phyloP scores from a whole-genome alignment of 208 protist genomes.

The Entamoeba moshkovskii region DNA sequence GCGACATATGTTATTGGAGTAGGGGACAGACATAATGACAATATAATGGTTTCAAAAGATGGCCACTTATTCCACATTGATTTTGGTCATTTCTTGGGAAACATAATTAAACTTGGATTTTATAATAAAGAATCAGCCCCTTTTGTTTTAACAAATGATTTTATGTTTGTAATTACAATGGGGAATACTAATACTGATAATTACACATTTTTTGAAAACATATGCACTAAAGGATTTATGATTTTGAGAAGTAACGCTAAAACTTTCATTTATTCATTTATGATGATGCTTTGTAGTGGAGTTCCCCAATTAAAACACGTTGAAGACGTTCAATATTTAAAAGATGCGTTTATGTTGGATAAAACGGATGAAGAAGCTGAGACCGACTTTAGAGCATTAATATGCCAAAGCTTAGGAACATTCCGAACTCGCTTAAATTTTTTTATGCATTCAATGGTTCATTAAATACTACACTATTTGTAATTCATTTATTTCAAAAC shows the following conservation, averaged over 20 bases:
- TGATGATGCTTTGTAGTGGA: not conserved
- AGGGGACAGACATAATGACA: slow-evolving; percentile 52
- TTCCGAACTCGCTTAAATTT: not conserved
- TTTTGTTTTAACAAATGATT: slow-evolving; percentile 58
- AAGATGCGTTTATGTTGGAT: not conserved
- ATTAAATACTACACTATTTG: not conserved
- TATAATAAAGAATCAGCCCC: slow-evolving; percentile 71
- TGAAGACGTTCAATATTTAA: not conserved
- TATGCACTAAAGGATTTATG: not conserved
- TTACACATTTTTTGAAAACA: not conserved
- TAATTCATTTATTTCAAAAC: too few relatives aligned
- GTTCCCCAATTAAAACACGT: not conserved
- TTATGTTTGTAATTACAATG: not conserved
- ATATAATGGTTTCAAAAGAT: slow-evolving; percentile 51
- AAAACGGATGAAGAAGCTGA: not conserved
- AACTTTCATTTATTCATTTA: not conserved
- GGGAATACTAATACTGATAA: not conserved
- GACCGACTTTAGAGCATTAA: not conserved
- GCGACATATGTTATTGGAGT: slow-evolving; percentile 74
- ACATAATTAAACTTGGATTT: slow-evolving; percentile 75
- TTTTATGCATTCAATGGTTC: not conserved
- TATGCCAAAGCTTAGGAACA: not conserved
- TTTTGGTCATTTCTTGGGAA: slow-evolving; percentile 82
- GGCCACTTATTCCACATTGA: slow-evolving; percentile 70
- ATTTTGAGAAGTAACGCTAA: not conserved